Evolutionary conservation across 768 basidiomycete species (phyloP).

Genomic region (Floccularia luteovirens): DNA sequence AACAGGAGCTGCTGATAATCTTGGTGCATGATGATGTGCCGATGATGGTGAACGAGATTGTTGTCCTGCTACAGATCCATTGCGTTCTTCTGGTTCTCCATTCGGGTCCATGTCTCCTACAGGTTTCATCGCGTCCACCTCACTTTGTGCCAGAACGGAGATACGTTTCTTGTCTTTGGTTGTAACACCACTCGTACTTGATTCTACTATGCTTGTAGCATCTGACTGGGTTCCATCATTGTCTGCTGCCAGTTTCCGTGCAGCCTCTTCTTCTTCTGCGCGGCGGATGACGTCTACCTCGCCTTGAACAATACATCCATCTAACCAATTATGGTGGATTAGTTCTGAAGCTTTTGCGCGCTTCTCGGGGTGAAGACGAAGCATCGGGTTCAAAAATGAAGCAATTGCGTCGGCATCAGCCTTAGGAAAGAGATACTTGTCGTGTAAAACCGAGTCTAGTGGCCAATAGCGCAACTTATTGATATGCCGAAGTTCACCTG

Average conservation of each 20-base stretch:
- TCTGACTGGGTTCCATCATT: neutral
- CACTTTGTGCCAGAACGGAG: conserved; percentile 29
- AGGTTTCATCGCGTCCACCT: conserved; percentile 63
- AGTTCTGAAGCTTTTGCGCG: conserved; percentile 86
- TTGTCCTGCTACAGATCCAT: no score
- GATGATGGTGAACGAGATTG: no score
- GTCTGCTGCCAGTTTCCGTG: conserved; percentile 34
- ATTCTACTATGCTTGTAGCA: conserved; percentile 2
- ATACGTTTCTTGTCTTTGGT: conserved; percentile 19
- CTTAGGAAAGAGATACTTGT: conserved; percentile 92
- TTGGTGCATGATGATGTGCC: conserved; percentile 17
- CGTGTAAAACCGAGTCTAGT: conserved; percentile 70
- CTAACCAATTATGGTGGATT: conserved; percentile 82
- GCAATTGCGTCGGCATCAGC: conserved; percentile 76
- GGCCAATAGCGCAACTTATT: conserved; percentile 93
- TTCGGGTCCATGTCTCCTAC: conserved; percentile 57
- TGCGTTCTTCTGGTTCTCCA: no score
- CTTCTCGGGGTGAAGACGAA: conserved; percentile 81
- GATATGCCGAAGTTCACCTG: conserved; percentile 86
- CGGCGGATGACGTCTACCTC: conserved; percentile 78
- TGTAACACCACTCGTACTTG: neutral
- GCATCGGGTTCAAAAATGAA: conserved; percentile 83
- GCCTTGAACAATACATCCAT: conserved; percentile 79
- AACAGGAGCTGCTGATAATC: conserved; percentile 21
- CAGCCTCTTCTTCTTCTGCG: conserved; percentile 47